Base-by-base conservation (phyloP, 805 yeast genomes). In the Sugiyamaella marilandica region DNA sequence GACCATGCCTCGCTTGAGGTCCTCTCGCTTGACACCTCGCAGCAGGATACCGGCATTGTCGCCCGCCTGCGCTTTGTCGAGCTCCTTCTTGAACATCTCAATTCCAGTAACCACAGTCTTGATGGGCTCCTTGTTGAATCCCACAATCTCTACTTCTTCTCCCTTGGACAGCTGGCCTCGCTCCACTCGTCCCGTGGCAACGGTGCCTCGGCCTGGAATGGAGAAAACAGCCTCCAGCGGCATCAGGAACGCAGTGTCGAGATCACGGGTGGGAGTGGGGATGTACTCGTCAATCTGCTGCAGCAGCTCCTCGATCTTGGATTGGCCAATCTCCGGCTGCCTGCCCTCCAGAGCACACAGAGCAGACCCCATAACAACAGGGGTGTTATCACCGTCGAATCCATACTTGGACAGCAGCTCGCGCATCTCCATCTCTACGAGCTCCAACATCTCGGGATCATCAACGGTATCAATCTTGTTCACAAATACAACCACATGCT, bases 371-470 rank as follows among this genome's bases (percentile, higher is more conserved):
- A 92, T 91, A 61, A 94, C 76, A 57, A 94, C 97, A 55, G 99
- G 99, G 61, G 96, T 85, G 76, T 92, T 85, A 69, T 94, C 99
- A 76, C 98, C 99, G 69, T 94, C 98, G 63, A 92, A 94, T 55
- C 97, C 98, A 74, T 91, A 94, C 62, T 87, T 79, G 62, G 83
- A 68, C 69, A 94, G 80, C 61, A 94, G 80, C 71, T 94, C 99
- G 78, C 99, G 87, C 99, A 94, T 94, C 80, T 94, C 99, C 99
- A 94, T 94, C 79, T 94, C 99, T 62, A 94, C 99, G 66, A 94
- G 84, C 80, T 94, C 99, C 72, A 94, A 81, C 97, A 92, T 94
- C 80, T 94, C 99, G 61, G 96, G 95, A 73, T 94, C 99, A 70
- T 94, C 97, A 69, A 94, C 82, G 64, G 96, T 87, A 74, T 94